Base-by-base conservation (phyloP, 2,329 filamentous ascomycete genomes). In the Trichoderma aggressivum region DNA sequence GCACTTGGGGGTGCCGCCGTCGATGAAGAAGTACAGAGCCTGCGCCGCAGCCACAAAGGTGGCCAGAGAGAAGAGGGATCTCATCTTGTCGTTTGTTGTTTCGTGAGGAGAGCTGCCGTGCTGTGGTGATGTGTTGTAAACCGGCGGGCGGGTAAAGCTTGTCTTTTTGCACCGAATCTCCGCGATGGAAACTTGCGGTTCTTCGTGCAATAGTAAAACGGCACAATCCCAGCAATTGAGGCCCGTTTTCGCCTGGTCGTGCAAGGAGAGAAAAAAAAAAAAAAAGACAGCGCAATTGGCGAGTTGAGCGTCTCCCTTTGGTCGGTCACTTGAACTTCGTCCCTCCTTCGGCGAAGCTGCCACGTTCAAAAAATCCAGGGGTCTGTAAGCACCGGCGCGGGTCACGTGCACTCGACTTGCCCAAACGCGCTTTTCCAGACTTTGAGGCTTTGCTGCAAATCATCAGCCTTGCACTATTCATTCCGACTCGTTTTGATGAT, bases 1-100 rank as follows among this genome's bases (percentile, higher is more conserved):
- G 84, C 96, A 99, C 85, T 97, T 98, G 76, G 93, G 91, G 75
- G 89, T 85, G 63, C 88, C 88, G 78, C 92, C 93, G 81, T 98
- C 94, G 81, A 98, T 91, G 86, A 92, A 98, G 87, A 99, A 97
- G 89, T 97, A 95, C 72, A 99, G 88, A 70, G 94, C 94, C 80
- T 94, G 92, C 73, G 92, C 89, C 72, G 87, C 83, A 70, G 86
- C 83, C 81, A 84, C 84, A 81, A 94, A 85, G 73, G 91, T 86
- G 78, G 94, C 85, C 75, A 93, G 82, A 72, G 92, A 83, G 73
- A 92, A 84, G 78, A 92, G 81, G 72, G 84, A 79, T 80, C 86
- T 88, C 89, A 91, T 91, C 58, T 74, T 83, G 64, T 30, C 28
- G n/a, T 43, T 43, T 43, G 18, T 43, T 16, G 36, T 43, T 34